Evolutionary conservation across 345 rosid species (phyloP).

Genomic region (Citrus sinensis): DVS_A1.0 CM039166.1:12833501-12834000

Average conservation of each 20-base stretch:
- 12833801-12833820: background rate
- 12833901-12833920: background rate
- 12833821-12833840: background rate
- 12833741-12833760: background rate
- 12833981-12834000: slow-evolving; percentile 80
- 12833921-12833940: background rate
- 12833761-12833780: background rate
- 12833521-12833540: background rate
- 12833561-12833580: background rate
- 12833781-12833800: background rate
- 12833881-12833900: background rate
- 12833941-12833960: slow-evolving; percentile 8
- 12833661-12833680: background rate
- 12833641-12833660: background rate
- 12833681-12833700: background rate
- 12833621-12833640: background rate
- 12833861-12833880: background rate
- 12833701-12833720: background rate
- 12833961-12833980: slow-evolving; percentile 66
- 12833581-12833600: background rate
- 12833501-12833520: background rate
- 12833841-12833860: background rate
- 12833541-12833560: slow-evolving; percentile 7
- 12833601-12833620: background rate
- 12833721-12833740: background rate